phyloP scores from a whole-genome alignment of 1,284 basidiomycete species.

The Cryptococcus amylolentus region DNA sequence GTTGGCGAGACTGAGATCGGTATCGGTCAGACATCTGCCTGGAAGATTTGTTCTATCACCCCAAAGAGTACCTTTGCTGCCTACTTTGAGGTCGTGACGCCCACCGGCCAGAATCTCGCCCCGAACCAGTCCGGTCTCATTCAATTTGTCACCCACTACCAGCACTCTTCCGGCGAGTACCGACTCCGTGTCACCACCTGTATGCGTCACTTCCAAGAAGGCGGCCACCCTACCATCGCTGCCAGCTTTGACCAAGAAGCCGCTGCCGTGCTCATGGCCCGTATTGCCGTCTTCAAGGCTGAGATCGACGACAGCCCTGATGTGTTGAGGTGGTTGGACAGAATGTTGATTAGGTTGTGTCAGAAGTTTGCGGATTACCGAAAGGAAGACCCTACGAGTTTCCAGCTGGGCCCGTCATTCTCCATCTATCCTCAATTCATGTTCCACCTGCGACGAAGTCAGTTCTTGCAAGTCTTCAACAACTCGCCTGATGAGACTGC shows the following conservation, averaged over 20 bases:
- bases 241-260: slow-evolving; percentile 98
- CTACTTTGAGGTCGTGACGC: slow-evolving; percentile 98
- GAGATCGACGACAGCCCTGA: slow-evolving; percentile 99
- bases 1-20: slow-evolving; percentile 99
- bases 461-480: slow-evolving; percentile 99
- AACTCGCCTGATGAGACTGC: slow-evolving; percentile 99
- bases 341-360: slow-evolving; percentile 97
- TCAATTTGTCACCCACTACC: slow-evolving; percentile 98
- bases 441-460: slow-evolving; percentile 96
- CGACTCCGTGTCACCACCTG: slow-evolving; percentile 94
- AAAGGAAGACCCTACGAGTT: slow-evolving; percentile 95
- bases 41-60: slow-evolving; percentile 91
- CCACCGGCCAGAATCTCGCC: slow-evolving; percentile 89
- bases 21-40: slow-evolving; percentile 98
- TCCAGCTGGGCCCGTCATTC: slow-evolving; percentile 91
- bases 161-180: slow-evolving; percentile 92
- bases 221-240: slow-evolving; percentile 87
- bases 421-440: slow-evolving; percentile 99
- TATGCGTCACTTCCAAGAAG: slow-evolving; percentile 94
- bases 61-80: slow-evolving; percentile 86
- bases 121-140: slow-evolving; percentile 92
- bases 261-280: slow-evolving; percentile 95
- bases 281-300: slow-evolving; percentile 98
- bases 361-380: slow-evolving; percentile 99
- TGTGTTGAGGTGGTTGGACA: slow-evolving; percentile 93